Percentiles rank a stretch among this genome's conserved stretches.
These are phyloP conservation scores for Candida fluviatilis DNA, from an alignment of 805 yeast species.

Conservation along the genomic window DNA sequence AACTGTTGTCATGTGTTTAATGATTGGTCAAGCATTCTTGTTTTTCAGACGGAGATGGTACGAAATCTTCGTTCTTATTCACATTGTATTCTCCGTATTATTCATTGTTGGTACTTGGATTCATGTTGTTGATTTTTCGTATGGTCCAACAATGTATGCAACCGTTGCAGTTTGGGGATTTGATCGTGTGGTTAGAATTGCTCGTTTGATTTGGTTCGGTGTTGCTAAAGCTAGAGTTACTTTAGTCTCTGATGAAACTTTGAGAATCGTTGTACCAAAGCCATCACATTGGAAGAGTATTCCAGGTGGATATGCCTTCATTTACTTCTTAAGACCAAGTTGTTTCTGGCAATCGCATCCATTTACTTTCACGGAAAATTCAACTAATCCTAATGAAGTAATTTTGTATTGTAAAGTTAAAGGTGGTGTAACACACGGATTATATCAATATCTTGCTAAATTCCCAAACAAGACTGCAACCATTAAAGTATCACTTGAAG, in stretches of 20 bases:
- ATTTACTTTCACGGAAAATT: constrained; percentile 30
- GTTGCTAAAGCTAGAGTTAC: constrained; percentile 27
- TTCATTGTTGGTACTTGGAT: constrained; percentile 45
- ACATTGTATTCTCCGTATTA: constrained; percentile 32
- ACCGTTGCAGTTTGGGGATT: constrained; percentile 33
- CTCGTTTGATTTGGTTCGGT: constrained; percentile 29
- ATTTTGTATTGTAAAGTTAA: constrained; percentile 33
- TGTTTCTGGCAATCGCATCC: constrained; percentile 44
- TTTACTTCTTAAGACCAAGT: constrained; percentile 28
- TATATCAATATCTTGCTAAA: constrained; percentile 19
- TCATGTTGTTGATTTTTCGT: constrained; percentile 35
- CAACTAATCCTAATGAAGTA: constrained; percentile 17
- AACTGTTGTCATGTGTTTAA: constrained; percentile 29
- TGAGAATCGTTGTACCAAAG: constrained; percentile 31
- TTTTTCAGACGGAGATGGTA: constrained; percentile 33
- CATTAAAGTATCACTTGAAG: constrained; percentile 46
- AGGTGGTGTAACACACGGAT: constrained; percentile 32
- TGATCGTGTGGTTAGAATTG: constrained; percentile 28
- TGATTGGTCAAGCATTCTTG: constrained; percentile 35
- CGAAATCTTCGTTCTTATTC: constrained; percentile 31
- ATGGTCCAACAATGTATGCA: constrained; percentile 33
- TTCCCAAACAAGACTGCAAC: constrained; percentile 23
- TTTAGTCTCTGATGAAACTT: constrained; percentile 32
- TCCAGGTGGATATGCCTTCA: constrained; percentile 41
- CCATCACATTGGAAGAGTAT: constrained; percentile 33